Percentiles rank a stretch among this genome's conserved stretches.
phyloP scores from a whole-genome alignment of 2,329 filamentous ascomycete species.

The Stachybotrys chartarum region DNA sequence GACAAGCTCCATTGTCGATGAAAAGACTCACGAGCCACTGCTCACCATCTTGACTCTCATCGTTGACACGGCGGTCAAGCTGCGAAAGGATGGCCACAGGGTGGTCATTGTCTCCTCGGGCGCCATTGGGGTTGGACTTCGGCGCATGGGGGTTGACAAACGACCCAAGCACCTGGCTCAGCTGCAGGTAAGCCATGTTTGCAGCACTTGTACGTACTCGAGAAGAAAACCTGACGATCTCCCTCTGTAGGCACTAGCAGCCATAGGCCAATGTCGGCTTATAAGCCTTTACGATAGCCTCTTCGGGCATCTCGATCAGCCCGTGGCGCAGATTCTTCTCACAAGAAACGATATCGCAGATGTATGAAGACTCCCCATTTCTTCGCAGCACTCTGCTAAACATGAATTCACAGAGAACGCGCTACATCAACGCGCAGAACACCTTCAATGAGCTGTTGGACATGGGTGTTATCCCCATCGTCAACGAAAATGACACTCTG shows the following conservation, averaged over 20 bases:
- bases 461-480: slow-evolving; percentile 95
- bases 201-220: not conserved
- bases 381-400: not conserved
- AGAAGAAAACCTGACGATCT: slow-evolving; percentile 1
- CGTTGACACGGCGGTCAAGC: slow-evolving; percentile 83
- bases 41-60: slow-evolving; percentile 87
- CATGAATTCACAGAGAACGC: slow-evolving; percentile 54
- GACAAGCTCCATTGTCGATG: slow-evolving; percentile 97
- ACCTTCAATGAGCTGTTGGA: slow-evolving; percentile 84
- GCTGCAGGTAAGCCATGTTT: slow-evolving; percentile 54
- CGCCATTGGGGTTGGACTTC: slow-evolving; percentile 88
- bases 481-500: slow-evolving; percentile 97
- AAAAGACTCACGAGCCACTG: slow-evolving; percentile 87
- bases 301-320: slow-evolving; percentile 81
- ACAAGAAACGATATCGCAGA: slow-evolving; percentile 96
- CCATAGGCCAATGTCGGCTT: slow-evolving; percentile 90
- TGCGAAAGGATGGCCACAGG: slow-evolving; percentile 84
- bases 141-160: slow-evolving; percentile 80
- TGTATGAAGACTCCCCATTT: slow-evolving; percentile 38
- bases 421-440: slow-evolving; percentile 95
- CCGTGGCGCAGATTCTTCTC: slow-evolving; percentile 88
- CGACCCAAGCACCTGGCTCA: slow-evolving; percentile 86
- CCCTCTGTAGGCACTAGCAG: slow-evolving; percentile 65
- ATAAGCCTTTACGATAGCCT: slow-evolving; percentile 94
- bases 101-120: slow-evolving; percentile 97